phyloP scores from a whole-genome alignment of 495 filamentous ascomycete species.

The Trichoderma reesei region DNA sequence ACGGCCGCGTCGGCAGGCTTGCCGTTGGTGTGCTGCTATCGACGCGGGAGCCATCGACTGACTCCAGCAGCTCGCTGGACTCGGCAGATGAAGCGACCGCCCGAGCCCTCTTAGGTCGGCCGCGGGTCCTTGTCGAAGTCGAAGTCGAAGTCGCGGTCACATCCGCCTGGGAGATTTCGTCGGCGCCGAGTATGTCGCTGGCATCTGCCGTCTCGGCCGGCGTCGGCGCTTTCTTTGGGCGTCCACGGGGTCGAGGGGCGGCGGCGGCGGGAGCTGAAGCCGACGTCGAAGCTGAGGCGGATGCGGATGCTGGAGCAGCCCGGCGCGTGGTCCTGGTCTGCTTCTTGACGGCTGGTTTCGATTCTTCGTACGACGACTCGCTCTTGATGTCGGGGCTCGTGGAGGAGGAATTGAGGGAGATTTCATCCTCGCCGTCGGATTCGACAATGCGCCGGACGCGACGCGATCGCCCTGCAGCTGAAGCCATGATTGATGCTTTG shows the following conservation, averaged over 20 bases:
- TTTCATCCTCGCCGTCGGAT: conserved; percentile 62
- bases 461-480: conserved; percentile 54
- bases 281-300: conserved; percentile 34
- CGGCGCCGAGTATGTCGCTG: background rate
- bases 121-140: background rate
- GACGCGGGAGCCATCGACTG: conserved; percentile 27
- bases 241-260: conserved; percentile 16
- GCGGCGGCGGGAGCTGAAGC: background rate
- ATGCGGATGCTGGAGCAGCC: conserved; percentile 34
- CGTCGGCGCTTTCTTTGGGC: conserved; percentile 21
- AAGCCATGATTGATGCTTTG: background rate
- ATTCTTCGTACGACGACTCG: conserved; percentile 62
- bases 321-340: conserved; percentile 25
- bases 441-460: conserved; percentile 65
- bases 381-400: conserved; percentile 59
- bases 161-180: background rate
- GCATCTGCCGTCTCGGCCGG: background rate
- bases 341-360: background rate
- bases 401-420: conserved; percentile 37
- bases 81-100: conserved; percentile 36
- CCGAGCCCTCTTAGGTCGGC: conserved; percentile 16
- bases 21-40: background rate
- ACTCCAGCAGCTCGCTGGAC: conserved; percentile 49
- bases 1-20: conserved; percentile 32
- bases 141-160: background rate